Conservation (phyloP, 2,329 filamentous ascomycete genomes). For the Mycosphaerella sp. region DNA sequence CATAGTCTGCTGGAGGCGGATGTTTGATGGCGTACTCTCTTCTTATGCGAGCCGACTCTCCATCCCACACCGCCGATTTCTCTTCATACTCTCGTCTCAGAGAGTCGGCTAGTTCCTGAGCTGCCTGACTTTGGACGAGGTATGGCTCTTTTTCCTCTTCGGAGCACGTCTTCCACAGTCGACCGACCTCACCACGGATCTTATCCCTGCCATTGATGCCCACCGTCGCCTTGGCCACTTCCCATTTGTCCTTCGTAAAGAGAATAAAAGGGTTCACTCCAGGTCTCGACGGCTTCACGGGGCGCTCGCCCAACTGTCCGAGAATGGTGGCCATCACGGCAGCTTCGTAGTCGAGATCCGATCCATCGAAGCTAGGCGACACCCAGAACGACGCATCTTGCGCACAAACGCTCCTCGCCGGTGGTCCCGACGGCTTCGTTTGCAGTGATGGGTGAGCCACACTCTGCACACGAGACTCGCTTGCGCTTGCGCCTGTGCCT, state of each 20-base stretch:
- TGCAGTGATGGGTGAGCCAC: conserved; percentile 3
- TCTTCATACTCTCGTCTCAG: conserved; percentile 56
- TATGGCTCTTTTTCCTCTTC: conserved; percentile 70
- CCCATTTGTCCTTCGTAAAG: conserved; percentile 73
- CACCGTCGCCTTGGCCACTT: conserved; percentile 53
- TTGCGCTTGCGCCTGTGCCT: too few species aligned
- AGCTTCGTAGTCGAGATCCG: conserved; percentile 50
- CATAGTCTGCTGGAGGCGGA: conserved; percentile 20
- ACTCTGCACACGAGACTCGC: conserved; percentile 4
- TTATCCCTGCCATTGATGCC: conserved; percentile 63
- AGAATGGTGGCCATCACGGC: conserved; percentile 53
- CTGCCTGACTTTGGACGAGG: conserved; percentile 63
- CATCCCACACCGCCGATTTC: conserved; percentile 66
- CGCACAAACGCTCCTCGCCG: conserved; percentile 30
- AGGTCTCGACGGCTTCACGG: conserved; percentile 64
- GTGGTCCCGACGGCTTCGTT: conserved; percentile 22
- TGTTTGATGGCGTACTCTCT: conserved; percentile 36
- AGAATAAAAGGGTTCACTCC: conserved; percentile 82
- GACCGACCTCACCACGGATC: conserved; percentile 76
- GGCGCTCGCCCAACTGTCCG: conserved; percentile 64
- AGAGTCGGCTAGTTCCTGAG: conserved; percentile 60
- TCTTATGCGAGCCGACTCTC: conserved; percentile 49
- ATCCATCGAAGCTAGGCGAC: conserved; percentile 25
- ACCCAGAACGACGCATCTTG: conserved; percentile 33
- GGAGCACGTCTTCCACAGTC: conserved; percentile 78